These are phyloP conservation scores for Jatropha podagrica DNA, from an alignment of 441 rosid species.

Conservation along the genomic window DNA sequence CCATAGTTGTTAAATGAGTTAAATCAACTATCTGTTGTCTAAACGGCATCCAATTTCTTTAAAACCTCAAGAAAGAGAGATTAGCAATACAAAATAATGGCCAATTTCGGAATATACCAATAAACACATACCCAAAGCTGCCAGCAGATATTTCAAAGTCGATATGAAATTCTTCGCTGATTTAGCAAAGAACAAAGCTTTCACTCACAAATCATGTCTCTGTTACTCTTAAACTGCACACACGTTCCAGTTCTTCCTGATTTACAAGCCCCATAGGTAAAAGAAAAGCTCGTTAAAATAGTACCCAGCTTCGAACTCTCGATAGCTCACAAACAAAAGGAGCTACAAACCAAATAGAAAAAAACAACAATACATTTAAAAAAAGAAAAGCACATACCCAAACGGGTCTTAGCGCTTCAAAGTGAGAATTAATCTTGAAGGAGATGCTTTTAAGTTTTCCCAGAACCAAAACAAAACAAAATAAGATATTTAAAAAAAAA, in stretches of 20 bases:
- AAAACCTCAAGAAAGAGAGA: background rate
- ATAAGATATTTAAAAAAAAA: background rate
- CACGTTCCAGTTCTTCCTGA: slow-evolving; percentile 15
- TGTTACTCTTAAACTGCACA: slow-evolving; percentile 6
- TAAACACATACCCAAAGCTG: slow-evolving; percentile 14
- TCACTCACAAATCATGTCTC: slow-evolving; percentile 5
- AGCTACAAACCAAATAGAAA: slow-evolving; percentile 12
- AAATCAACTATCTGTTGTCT: background rate
- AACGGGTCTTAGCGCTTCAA: background rate
- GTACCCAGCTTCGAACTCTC: slow-evolving; percentile 17
- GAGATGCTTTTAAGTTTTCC: background rate
- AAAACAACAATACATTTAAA: background rate
- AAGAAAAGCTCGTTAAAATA: slow-evolving; percentile 5
- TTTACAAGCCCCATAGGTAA: slow-evolving; percentile 18
- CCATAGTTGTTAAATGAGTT: background rate
- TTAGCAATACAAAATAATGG: background rate
- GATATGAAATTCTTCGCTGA: background rate
- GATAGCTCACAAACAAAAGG: slow-evolving; percentile 14
- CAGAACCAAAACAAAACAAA: background rate
- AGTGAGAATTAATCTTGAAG: background rate
- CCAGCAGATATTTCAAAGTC: slow-evolving; percentile 6
- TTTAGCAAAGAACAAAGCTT: slow-evolving; percentile 19
- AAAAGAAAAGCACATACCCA: background rate
- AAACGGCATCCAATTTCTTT: background rate
- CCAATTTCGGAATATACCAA: slow-evolving; percentile 4